Base-by-base conservation (phyloP, 805 yeast species). In the Candida sithepensis region DNA sequence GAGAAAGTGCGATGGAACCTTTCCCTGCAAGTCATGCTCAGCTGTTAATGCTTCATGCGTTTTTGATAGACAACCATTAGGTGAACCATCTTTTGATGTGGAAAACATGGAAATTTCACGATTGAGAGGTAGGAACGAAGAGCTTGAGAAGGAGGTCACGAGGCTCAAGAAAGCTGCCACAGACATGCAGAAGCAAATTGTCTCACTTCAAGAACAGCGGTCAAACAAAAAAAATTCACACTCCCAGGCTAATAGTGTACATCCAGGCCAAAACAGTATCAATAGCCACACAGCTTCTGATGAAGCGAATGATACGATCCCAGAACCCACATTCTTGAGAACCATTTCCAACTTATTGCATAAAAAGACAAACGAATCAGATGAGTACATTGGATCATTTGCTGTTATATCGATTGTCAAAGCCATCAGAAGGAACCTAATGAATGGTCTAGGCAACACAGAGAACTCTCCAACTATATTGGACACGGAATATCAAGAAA, bases 381-480 rank as follows among this genome's bases (percentile, higher is more conserved):
- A 52, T 32, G 61, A 54, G 21, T 57, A 55, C 34, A 53, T 57
- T n/a, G 61, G 61, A 13, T 47, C 57, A 7, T 55, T 55, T 41
- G 61, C 61, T 3, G 52, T 57, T 14, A 57, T 57, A 8, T 53
- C 61, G 9, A 57, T 55, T 13, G 59, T 57, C 9, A 50, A 57
- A 43, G 54, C 58, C 4, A 53, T 57, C 16, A 46, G 55, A 13
- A 54, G 49, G 38, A 51, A 43, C 21, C 44, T 57, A 20, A 24
- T 52, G 30, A 59, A 57, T 10, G 50, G 41, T 9, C 28, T 45
- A 3, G 48, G 33, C 2, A 43, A 45, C 2, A 13, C 45, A 2
- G 44, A 47, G 18, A 42, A 37, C 5, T 48, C 54, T 1, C 57
- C 57, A 2, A 44, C 50, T 10, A 39, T 52, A 3, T n/a, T 47